Evolutionary conservation across 805 yeast genomes (phyloP).

Genomic region (Hanseniaspora jakobsenii): DNA sequence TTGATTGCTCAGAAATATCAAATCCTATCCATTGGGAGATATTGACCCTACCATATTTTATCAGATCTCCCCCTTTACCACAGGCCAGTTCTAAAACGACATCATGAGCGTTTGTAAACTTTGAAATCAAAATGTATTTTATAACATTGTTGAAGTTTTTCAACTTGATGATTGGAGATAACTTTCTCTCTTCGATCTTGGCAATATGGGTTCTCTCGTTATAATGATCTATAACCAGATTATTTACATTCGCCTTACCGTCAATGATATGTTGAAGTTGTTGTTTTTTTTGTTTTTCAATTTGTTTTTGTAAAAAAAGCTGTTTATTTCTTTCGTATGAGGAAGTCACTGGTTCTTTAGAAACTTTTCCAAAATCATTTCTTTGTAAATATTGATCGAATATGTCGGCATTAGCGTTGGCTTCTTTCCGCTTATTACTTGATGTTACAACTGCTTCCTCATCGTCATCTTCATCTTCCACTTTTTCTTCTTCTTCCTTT

Average conservation of each 20-base stretch:
- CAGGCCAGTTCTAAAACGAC: slow-evolving; percentile 80
- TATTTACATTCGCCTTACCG: slow-evolving; percentile 38
- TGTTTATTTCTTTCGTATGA: slow-evolving; percentile 26
- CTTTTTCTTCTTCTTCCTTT: neutral
- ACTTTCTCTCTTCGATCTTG: slow-evolving; percentile 47
- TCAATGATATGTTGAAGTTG: slow-evolving; percentile 30
- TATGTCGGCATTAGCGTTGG: neutral
- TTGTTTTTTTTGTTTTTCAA: slow-evolving; percentile 28
- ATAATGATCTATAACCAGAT: slow-evolving; percentile 69
- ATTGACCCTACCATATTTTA: slow-evolving; percentile 69
- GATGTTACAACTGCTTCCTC: neutral
- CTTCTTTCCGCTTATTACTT: slow-evolving; percentile 4
- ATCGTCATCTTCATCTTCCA: neutral
- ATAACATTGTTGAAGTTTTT: slow-evolving; percentile 86
- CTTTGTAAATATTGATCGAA: neutral
- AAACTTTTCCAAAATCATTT: neutral
- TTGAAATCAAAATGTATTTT: slow-evolving; percentile 71
- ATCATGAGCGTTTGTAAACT: slow-evolving; percentile 43
- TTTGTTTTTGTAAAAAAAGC: slow-evolving; percentile 19
- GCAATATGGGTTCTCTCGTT: slow-evolving; percentile 70
- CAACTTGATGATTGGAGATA: slow-evolving; percentile 74
- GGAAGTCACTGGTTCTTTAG: slow-evolving; percentile 25
- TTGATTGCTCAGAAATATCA: slow-evolving; percentile 82
- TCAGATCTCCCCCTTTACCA: slow-evolving; percentile 96
- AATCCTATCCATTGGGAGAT: slow-evolving; percentile 75